Evolutionary conservation across 345 rosid species (phyloP).

Genomic region (Abelmoschus esculentus): DNA sequence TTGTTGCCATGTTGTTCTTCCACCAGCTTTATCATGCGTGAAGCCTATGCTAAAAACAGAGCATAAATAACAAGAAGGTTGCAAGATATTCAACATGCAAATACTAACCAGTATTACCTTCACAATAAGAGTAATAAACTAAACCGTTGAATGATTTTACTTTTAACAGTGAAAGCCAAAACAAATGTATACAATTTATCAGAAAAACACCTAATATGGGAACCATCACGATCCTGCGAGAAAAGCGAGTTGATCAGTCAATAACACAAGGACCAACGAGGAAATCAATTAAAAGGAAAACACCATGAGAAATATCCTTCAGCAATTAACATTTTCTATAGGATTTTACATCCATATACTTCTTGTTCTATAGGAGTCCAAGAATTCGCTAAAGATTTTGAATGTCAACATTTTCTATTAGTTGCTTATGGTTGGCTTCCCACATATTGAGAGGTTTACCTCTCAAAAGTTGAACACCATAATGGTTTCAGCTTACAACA

Average conservation of each 20-base stretch:
- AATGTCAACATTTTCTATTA: conserved; percentile 78
- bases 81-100: neutral
- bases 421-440: conserved; percentile 79
- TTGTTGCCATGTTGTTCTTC: conserved; percentile 27
- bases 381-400: conserved; percentile 81
- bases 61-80: neutral
- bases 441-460: conserved; percentile 89
- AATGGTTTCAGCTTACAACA: conserved; percentile 49
- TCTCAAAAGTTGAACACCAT: conserved; percentile 83
- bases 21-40: conserved; percentile 48
- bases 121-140: conserved; percentile 94
- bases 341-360: conserved; percentile 56
- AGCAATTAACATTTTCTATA: too few relatives aligned
- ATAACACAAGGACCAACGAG: neutral
- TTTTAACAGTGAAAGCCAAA: conserved; percentile 90
- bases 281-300: neutral
- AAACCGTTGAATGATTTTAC: conserved; percentile 76
- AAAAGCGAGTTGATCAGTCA: neutral
- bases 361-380: conserved; percentile 73
- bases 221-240: conserved; percentile 92
- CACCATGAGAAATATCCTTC: neutral
- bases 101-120: conserved; percentile 38
- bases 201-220: conserved; percentile 88
- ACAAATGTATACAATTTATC: conserved; percentile 85
- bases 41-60: conserved; percentile 42